These are phyloP conservation scores for Eragrostis tef DNA, from an alignment of 202 grass and related monocot genomes.

Conservation along the genomic window DNA sequence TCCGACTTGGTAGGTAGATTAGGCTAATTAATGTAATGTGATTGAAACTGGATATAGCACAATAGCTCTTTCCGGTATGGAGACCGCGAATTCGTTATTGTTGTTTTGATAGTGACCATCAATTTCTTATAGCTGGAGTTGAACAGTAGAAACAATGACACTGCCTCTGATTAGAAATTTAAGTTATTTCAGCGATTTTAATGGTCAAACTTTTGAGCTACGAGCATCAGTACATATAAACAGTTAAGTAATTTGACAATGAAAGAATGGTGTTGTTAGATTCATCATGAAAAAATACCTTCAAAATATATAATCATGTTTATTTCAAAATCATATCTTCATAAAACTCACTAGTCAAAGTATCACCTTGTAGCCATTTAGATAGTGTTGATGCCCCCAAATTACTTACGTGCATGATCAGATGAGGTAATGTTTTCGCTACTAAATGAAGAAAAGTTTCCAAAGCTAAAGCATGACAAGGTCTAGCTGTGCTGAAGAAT, in stretches of 20 bases:
- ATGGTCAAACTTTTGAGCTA: not conserved
- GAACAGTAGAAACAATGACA: constrained; percentile 3
- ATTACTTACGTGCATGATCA: not conserved
- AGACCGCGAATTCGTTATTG: constrained; percentile 8
- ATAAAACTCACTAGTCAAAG: not conserved
- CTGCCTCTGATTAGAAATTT: not conserved
- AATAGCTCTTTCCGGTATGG: not conserved
- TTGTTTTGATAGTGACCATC: constrained; percentile 18
- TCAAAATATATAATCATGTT: not conserved
- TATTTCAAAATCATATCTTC: not conserved
- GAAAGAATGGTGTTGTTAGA: not conserved
- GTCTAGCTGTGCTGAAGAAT: constrained; percentile 9
- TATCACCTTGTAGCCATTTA: not conserved
- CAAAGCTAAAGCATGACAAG: not conserved
- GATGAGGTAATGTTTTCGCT: not conserved
- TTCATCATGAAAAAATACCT: not conserved
- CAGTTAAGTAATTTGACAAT: not conserved
- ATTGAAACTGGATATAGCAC: constrained; percentile 21
- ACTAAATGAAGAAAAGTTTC: not conserved
- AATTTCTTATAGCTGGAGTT: constrained; percentile 19
- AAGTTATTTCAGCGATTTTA: not conserved
- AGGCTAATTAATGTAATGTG: constrained; percentile 26
- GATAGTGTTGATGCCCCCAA: not conserved
- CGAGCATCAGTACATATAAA: not conserved
- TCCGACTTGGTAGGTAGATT: constrained; percentile 12